Evolutionary conservation across 2,329 filamentous ascomycete species (phyloP).

Genomic region (Neopestalotiopsis sp.): DNA sequence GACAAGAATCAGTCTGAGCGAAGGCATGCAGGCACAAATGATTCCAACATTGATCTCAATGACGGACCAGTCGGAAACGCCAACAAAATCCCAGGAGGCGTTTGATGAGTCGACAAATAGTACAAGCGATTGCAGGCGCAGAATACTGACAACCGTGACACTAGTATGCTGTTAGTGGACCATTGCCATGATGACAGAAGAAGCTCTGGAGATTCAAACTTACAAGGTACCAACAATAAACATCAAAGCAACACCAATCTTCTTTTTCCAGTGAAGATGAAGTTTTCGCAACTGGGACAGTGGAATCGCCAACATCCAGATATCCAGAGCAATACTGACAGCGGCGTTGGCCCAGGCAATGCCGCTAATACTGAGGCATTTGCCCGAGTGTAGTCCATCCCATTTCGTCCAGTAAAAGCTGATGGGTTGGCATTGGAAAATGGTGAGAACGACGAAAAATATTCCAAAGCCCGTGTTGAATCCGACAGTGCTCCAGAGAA

Average conservation of each 20-base stretch:
- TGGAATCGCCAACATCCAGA: constrained; percentile 48
- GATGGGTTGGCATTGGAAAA: constrained; percentile 47
- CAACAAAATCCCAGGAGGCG: constrained; percentile 20
- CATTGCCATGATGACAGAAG: constrained; percentile 37
- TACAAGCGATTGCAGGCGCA: constrained; percentile 22
- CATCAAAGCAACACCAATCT: constrained; percentile 47
- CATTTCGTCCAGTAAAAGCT: constrained; percentile 47
- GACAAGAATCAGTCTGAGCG: constrained; percentile 18
- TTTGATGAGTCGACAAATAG: constrained; percentile 20
- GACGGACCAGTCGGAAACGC: constrained; percentile 21
- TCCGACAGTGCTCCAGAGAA: constrained; percentile 39
- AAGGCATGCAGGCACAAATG: constrained; percentile 14
- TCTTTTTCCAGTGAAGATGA: constrained; percentile 52
- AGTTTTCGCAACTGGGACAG: constrained; percentile 47
- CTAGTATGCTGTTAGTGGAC: constrained; percentile 23
- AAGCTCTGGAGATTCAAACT: constrained; percentile 38
- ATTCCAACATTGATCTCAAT: constrained; percentile 23
- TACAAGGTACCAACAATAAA: constrained; percentile 50
- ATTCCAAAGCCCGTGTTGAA: constrained; percentile 38
- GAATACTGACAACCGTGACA: constrained; percentile 23
- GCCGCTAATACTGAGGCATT: constrained; percentile 45
- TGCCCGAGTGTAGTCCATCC: constrained; percentile 45
- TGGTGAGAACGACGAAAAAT: constrained; percentile 37
- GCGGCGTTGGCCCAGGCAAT: constrained; percentile 49
- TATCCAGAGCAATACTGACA: constrained; percentile 48